phyloP scores from a whole-genome alignment of 192 early-diverging fungal genomes.

The Linnemannia elongata region DNA sequence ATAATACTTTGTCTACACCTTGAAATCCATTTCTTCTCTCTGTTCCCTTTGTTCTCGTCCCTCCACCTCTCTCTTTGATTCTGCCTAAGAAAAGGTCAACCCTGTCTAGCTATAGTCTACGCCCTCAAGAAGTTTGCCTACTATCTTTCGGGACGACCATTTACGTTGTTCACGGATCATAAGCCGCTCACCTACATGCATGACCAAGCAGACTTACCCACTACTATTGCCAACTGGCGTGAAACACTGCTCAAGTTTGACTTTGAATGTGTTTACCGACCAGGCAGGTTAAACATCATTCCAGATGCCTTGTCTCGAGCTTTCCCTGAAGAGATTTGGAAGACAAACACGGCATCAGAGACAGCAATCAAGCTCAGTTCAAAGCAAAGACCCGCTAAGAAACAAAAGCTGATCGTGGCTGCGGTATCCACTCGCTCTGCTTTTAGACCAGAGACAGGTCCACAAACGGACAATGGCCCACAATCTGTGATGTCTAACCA shows the following conservation, averaged over 20 bases:
- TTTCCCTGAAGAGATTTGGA: conserved; percentile 16
- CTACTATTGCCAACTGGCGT: conserved; percentile 45
- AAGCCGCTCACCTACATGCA: conserved; percentile 27
- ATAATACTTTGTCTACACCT: too few relatives aligned
- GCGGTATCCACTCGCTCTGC: too few relatives aligned
- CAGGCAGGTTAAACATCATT: conserved; percentile 43
- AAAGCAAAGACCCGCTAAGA: not conserved
- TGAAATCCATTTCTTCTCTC: too few relatives aligned
- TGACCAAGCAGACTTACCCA: conserved; percentile 16
- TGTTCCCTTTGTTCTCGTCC: too few relatives aligned
- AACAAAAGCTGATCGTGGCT: too few relatives aligned
- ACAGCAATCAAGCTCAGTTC: not conserved
- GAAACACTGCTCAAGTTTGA: conserved; percentile 43
- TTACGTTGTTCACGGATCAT: conserved; percentile 53
- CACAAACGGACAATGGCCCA: too few relatives aligned
- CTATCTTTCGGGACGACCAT: conserved; percentile 38
- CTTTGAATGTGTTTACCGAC: conserved; percentile 32
- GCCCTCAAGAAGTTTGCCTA: conserved; percentile 48
- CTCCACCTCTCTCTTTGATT: too few relatives aligned
- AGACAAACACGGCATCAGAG: not conserved
- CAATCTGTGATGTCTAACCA: too few relatives aligned
- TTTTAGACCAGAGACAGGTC: too few relatives aligned
- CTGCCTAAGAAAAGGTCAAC: too few relatives aligned
- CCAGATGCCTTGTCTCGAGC: conserved; percentile 47
- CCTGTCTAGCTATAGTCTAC: conserved; percentile 29